phyloP scores from a whole-genome alignment of 2,329 filamentous ascomycete species.

The Diaporthe sp. region DNA sequence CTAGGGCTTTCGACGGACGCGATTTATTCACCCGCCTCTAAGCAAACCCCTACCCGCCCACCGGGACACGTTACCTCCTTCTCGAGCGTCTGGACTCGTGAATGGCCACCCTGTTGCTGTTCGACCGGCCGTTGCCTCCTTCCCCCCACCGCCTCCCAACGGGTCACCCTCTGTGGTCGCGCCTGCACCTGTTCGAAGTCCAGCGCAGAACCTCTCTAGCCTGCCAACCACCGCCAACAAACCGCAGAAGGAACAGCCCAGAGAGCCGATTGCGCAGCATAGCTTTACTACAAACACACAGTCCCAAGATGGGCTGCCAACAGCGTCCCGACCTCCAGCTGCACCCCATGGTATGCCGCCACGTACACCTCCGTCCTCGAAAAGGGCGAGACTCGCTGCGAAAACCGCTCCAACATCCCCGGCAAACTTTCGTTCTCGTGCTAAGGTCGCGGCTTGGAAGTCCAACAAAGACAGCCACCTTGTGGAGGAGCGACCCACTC shows the following conservation, averaged over 20 bases:
- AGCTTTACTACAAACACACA: not conserved
- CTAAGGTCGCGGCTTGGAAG: conserved; percentile 41
- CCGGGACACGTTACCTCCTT: not conserved
- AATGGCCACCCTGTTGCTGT: not conserved
- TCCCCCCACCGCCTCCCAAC: not conserved
- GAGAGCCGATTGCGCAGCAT: not conserved
- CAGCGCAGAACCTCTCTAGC: not conserved
- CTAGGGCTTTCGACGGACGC: conserved; percentile 29
- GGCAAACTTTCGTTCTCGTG: conserved; percentile 37
- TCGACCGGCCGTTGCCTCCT: not conserved
- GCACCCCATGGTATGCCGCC: not conserved
- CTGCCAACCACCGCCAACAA: not conserved
- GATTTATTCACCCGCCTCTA: not conserved
- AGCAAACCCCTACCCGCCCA: not conserved
- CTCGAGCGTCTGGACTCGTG: not conserved
- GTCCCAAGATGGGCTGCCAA: not conserved
- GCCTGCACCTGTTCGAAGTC: not conserved
- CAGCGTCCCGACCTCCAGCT: not conserved
- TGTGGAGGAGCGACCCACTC: not conserved
- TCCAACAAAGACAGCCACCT: conserved; percentile 22
- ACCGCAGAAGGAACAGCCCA: not conserved
- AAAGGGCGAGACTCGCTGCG: conserved; percentile 40
- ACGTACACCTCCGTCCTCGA: conserved; percentile 43
- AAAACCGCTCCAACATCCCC: conserved; percentile 32
- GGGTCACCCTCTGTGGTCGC: not conserved